phyloP scores from a whole-genome alignment of 2,329 filamentous ascomycete species.

The Gremmenia infestans region DNA sequence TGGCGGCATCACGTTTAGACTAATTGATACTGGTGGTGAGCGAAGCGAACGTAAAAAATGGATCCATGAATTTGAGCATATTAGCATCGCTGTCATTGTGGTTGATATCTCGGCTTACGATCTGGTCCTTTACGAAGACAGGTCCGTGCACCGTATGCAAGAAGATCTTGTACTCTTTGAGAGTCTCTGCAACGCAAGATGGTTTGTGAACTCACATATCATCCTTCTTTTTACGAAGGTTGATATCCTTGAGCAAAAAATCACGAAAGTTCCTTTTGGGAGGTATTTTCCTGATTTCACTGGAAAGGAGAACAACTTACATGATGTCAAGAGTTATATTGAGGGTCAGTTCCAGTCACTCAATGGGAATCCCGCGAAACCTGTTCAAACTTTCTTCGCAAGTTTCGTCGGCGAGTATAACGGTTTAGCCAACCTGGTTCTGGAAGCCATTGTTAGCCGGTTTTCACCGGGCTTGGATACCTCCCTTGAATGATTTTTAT shows the following conservation, averaged over 20 bases:
- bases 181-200: conserved; percentile 67
- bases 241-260: conserved; percentile 70
- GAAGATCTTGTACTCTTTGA: conserved; percentile 50
- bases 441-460: background rate
- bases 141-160: background rate
- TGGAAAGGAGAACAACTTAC: conserved; percentile 33
- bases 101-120: conserved; percentile 98
- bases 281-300: conserved; percentile 73
- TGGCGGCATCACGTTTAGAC: conserved; percentile 77
- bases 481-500: too few species aligned
- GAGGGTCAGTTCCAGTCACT: background rate
- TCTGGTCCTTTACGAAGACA: conserved; percentile 30
- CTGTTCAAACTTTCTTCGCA: background rate
- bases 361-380: background rate
- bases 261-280: conserved; percentile 68
- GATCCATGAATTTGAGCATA: conserved; percentile 99
- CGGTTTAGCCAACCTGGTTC: background rate
- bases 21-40: conserved; percentile 97
- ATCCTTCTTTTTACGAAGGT: conserved; percentile 74
- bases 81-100: conserved; percentile 92
- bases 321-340: conserved; percentile 4
- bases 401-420: background rate
- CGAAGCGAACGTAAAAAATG: conserved; percentile 97
- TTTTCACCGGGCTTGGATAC: background rate
- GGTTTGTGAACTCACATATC: conserved; percentile 69